Conservation (phyloP, 2,329 filamentous ascomycete genomes). For the Alternaria atra region DNA sequence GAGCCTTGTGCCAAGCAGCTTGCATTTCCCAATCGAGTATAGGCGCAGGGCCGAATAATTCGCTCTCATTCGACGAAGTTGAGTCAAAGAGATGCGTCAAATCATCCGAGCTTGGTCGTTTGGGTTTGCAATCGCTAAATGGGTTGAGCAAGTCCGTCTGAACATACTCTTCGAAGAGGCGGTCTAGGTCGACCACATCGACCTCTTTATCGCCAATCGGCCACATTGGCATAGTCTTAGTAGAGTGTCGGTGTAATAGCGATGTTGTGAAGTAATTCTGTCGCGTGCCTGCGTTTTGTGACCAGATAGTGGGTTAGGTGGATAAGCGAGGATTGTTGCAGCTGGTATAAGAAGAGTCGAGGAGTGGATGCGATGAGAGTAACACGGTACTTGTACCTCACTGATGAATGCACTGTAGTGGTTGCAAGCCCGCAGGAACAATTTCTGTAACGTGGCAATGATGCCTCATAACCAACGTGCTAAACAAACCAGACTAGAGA, state of each 20-base stretch:
- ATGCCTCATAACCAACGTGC: slow-evolving; percentile 44
- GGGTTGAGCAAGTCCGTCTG: slow-evolving; percentile 63
- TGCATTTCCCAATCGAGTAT: slow-evolving; percentile 60
- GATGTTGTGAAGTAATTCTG: slow-evolving; percentile 38
- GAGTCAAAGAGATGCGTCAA: slow-evolving; percentile 63
- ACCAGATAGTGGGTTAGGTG: slow-evolving; percentile 31
- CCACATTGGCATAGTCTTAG: slow-evolving; percentile 52
- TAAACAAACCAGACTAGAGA: slow-evolving; percentile 48
- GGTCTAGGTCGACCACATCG: slow-evolving; percentile 66
- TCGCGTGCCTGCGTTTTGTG: slow-evolving; percentile 28
- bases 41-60: slow-evolving; percentile 56
- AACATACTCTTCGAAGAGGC: slow-evolving; percentile 71
- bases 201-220: slow-evolving; percentile 61
- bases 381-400: slow-evolving; percentile 37
- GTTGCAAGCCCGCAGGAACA: slow-evolving; percentile 36
- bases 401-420: slow-evolving; percentile 21
- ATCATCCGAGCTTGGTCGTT: slow-evolving; percentile 59
- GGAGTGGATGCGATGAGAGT: slow-evolving; percentile 14
- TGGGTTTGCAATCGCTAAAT: slow-evolving; percentile 58
- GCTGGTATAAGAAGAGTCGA: slow-evolving; percentile 20
- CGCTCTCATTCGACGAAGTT: slow-evolving; percentile 62
- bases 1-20: slow-evolving; percentile 64
- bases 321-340: slow-evolving; percentile 11
- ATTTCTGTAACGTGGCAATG: slow-evolving; percentile 38
- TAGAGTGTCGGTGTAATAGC: slow-evolving; percentile 35